These are phyloP conservation scores for Cynara cardunculus DNA, from an alignment of 129 eudicot species.

Conservation along the genomic window DNA sequence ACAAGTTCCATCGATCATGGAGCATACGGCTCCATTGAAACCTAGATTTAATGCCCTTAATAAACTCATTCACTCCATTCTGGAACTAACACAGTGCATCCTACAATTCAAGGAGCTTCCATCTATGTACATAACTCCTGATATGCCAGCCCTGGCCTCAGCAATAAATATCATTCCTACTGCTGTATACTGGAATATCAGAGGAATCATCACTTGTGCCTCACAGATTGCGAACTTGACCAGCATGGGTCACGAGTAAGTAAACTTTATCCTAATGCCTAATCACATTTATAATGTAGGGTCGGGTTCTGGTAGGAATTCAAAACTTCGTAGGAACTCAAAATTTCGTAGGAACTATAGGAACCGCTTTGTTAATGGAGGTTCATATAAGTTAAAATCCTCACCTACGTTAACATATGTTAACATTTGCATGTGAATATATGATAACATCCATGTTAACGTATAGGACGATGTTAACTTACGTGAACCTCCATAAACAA, in stretches of 20 bases:
- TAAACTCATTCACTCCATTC: slow-evolving; percentile 40
- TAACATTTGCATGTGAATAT: too few species aligned
- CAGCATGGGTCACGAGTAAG: slow-evolving; percentile 69
- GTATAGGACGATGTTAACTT: too few species aligned
- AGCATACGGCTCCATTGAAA: slow-evolving; percentile 34
- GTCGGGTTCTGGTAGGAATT: too few species aligned
- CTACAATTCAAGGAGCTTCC: slow-evolving; percentile 58
- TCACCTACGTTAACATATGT: too few species aligned
- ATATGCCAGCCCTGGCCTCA: slow-evolving; percentile 43
- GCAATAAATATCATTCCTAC: slow-evolving; percentile 53
- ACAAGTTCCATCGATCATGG: slow-evolving; percentile 59
- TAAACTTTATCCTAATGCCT: background rate
- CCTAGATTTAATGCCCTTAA: slow-evolving; percentile 55
- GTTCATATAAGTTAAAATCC: too few species aligned
- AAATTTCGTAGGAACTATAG: too few species aligned
- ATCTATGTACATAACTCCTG: slow-evolving; percentile 39
- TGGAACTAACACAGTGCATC: slow-evolving; percentile 54
- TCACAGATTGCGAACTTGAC: slow-evolving; percentile 48
- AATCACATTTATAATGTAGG: background rate
- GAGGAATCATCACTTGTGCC: slow-evolving; percentile 55
- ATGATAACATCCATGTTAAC: too few species aligned
- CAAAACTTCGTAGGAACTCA: too few species aligned
- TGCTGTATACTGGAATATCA: slow-evolving; percentile 70
- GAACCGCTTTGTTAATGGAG: too few species aligned
- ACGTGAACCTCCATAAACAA: too few species aligned